Evolutionary conservation across 129 eudicot species (phyloP).

Genomic region (Deinandra increscens): DNA sequence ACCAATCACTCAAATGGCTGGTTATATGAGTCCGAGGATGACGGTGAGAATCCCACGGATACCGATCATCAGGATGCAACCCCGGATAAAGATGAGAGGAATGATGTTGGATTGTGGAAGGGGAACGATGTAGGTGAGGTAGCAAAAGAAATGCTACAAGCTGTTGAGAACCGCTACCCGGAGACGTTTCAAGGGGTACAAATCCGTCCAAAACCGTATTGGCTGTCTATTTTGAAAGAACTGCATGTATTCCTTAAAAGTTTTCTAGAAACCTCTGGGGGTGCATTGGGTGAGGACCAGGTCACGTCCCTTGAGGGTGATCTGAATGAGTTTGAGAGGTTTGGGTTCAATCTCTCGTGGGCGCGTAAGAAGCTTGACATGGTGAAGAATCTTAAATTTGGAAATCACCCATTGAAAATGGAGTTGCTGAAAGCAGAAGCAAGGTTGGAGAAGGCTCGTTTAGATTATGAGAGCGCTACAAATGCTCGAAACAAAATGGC

Average conservation of each 20-base stretch:
- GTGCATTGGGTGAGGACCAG: slow-evolving; percentile 6
- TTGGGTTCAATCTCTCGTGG: slow-evolving; percentile 26
- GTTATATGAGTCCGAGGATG: slow-evolving; percentile 21
- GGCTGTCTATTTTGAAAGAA: slow-evolving; percentile 18
- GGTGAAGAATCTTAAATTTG: slow-evolving; percentile 27
- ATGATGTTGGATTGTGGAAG: background rate
- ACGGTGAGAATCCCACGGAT: background rate
- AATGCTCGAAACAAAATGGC: slow-evolving; percentile 15
- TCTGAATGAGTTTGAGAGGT: slow-evolving; percentile 17
- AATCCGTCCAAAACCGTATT: slow-evolving; percentile 12
- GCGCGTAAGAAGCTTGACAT: slow-evolving; percentile 25
- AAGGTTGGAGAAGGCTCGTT: slow-evolving; percentile 16
- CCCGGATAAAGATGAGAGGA: too few relatives aligned
- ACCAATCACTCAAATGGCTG: slow-evolving; percentile 20
- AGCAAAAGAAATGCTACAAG: slow-evolving; percentile 15
- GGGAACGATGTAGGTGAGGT: slow-evolving; percentile 12
- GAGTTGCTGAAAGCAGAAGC: slow-evolving; percentile 15
- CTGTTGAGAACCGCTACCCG: slow-evolving; percentile 17
- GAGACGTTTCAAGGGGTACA: slow-evolving; percentile 19
- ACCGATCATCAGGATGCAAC: background rate
- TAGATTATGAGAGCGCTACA: background rate
- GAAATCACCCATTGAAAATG: slow-evolving; percentile 11
- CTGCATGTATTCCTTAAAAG: slow-evolving; percentile 17
- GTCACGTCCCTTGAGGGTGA: background rate
- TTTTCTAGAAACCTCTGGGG: slow-evolving; percentile 18